These are phyloP conservation scores for Puccinia novopanici DNA, from an alignment of 1,284 basidiomycete genomes.

Conservation along the genomic window DNA sequence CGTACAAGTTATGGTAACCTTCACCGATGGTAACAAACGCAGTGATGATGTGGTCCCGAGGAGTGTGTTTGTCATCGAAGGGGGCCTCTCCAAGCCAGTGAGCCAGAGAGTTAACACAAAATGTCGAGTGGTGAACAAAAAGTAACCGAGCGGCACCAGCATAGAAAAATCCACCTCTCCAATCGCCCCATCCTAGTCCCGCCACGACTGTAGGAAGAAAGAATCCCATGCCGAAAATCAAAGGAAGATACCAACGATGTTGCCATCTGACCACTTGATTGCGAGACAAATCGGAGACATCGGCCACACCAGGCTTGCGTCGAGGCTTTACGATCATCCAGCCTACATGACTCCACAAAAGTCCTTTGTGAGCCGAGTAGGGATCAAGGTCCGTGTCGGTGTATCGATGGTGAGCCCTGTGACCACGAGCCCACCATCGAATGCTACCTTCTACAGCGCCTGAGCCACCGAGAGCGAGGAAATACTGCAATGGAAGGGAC, in stretches of 20 bases:
- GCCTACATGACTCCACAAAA: slow-evolving; percentile 74
- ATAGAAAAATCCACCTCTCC: slow-evolving; percentile 78
- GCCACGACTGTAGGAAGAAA: slow-evolving; percentile 74
- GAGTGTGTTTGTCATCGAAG: slow-evolving; percentile 92
- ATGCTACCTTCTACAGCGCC: slow-evolving; percentile 88
- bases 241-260: slow-evolving; percentile 73
- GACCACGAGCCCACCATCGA: slow-evolving; percentile 89
- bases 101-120: slow-evolving; percentile 91
- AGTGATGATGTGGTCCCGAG: slow-evolving; percentile 80
- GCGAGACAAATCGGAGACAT: slow-evolving; percentile 78
- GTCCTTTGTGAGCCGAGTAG: slow-evolving; percentile 83
- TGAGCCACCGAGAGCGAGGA: slow-evolving; percentile 74
- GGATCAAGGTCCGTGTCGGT: slow-evolving; percentile 94
- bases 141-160: slow-evolving; percentile 78
- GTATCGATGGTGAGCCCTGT: slow-evolving; percentile 78
- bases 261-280: slow-evolving; percentile 81
- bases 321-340: slow-evolving; percentile 93
- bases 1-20: slow-evolving; percentile 86
- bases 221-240: slow-evolving; percentile 75
- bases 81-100: slow-evolving; percentile 90
- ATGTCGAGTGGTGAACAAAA: slow-evolving; percentile 91
- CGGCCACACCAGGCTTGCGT: slow-evolving; percentile 80
- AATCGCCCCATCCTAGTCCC: slow-evolving; percentile 82
- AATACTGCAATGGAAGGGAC: slow-evolving; percentile 73
- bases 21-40: slow-evolving; percentile 85